Conservation (phyloP, 176 grass and related monocot genomes). For the Cenchrus americanus region DNA sequence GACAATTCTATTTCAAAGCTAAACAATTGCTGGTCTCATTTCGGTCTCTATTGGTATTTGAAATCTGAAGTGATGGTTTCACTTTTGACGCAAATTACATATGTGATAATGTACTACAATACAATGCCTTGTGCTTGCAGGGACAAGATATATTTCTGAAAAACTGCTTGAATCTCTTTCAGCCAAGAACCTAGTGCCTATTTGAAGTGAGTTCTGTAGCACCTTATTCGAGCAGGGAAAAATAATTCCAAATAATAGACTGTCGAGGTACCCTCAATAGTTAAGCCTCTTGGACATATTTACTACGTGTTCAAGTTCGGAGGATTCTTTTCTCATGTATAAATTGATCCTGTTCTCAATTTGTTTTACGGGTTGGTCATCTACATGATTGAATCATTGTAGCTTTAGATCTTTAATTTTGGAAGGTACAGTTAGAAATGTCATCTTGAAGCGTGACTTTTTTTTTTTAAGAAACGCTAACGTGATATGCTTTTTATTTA, state of each 20-base stretch:
- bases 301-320: background rate
- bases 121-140: background rate
- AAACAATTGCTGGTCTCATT: background rate
- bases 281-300: background rate
- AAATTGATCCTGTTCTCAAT: too few relatives aligned
- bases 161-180: background rate
- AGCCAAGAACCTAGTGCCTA: too few relatives aligned
- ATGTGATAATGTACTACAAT: background rate
- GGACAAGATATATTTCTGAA: background rate
- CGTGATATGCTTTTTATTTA: background rate
- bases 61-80: background rate
- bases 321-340: background rate
- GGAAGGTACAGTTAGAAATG: background rate
- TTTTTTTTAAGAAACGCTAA: conserved; percentile 13
- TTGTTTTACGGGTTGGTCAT: background rate
- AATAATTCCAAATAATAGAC: background rate
- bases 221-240: background rate
- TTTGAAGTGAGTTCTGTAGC: background rate
- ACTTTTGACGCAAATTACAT: background rate
- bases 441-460: background rate
- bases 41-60: background rate
- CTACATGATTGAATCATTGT: background rate
- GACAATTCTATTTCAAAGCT: conserved; percentile 27
- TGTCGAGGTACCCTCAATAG: background rate
- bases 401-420: background rate